A percentile compares a stretch with the other conserved stretches of the same genome.
Conservation (phyloP, 1,139 yeast genomes). For the Taphrina betulina region DNA sequence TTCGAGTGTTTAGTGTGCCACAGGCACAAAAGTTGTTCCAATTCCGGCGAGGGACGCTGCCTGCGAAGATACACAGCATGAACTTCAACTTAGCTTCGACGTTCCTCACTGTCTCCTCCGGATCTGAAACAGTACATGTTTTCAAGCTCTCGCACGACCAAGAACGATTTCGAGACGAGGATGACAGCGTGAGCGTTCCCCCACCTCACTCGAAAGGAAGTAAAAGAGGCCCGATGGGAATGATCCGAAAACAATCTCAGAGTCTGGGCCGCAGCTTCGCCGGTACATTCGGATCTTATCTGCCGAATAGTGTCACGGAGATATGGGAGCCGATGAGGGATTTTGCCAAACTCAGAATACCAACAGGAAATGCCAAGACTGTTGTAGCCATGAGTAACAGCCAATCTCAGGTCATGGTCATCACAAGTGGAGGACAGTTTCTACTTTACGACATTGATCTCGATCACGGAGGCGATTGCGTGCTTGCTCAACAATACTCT, state of each 20-base stretch:
- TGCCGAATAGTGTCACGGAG: constrained; percentile 81
- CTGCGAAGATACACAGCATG: constrained; percentile 81
- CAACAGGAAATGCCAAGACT: constrained; percentile 49
- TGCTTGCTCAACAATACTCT: constrained; percentile 64
- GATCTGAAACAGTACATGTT: constrained; percentile 90
- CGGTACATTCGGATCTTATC: constrained; percentile 79
- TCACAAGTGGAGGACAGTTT: constrained; percentile 82
- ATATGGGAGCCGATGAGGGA: constrained; percentile 84
- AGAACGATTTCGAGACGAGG: constrained; percentile 8
- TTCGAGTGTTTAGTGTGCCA: constrained; percentile 80
- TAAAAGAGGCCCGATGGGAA: constrained; percentile 23
- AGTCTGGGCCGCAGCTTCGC: constrained; percentile 73
- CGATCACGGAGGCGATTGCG: constrained; percentile 91
- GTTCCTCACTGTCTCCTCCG: constrained; percentile 78
- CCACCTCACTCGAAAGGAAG: constrained; percentile 3
- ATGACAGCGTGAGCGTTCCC: constrained; percentile 26
- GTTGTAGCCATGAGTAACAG: constrained; percentile 47
- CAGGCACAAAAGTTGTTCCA: constrained; percentile 81
- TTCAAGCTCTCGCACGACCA: constrained; percentile 52
- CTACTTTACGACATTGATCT: constrained; percentile 85
- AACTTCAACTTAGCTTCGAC: constrained; percentile 73
- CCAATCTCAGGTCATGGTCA: constrained; percentile 68
- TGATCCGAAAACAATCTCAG: constrained; percentile 54
- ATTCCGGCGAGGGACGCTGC: constrained; percentile 86
- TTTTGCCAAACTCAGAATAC: constrained; percentile 87